Conservation (phyloP, 2,329 filamentous ascomycete genomes). For the Aaosphaeria arxii region DNA sequence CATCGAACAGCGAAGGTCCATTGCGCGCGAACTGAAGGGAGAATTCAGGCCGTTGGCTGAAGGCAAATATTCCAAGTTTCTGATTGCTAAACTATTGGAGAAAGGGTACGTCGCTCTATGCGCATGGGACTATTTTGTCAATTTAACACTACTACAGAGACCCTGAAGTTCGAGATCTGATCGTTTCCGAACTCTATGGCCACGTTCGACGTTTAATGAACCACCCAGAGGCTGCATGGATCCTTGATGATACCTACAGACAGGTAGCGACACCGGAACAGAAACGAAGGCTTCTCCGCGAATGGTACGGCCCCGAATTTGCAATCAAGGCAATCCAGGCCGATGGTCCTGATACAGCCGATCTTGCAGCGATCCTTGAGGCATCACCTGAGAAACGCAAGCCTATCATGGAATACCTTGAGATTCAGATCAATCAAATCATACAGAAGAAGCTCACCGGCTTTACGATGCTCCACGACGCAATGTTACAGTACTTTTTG, state of each 20-base stretch:
- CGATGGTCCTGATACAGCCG: slow-evolving; percentile 54
- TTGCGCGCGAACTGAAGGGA: slow-evolving; percentile 81
- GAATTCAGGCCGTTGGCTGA: slow-evolving; percentile 83
- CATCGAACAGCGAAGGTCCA: slow-evolving; percentile 76
- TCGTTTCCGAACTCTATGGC: slow-evolving; percentile 93
- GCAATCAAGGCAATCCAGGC: slow-evolving; percentile 64
- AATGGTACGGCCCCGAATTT: slow-evolving; percentile 97
- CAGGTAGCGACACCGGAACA: slow-evolving; percentile 82
- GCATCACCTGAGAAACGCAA: slow-evolving; percentile 79
- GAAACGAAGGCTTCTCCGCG: slow-evolving; percentile 78
- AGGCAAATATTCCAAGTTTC: slow-evolving; percentile 95
- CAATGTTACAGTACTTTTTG: slow-evolving; percentile 94
- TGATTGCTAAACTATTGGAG: slow-evolving; percentile 94
- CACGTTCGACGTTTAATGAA: slow-evolving; percentile 91
- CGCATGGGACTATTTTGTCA: background rate
- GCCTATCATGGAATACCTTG: slow-evolving; percentile 80
- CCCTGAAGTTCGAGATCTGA: slow-evolving; percentile 77
- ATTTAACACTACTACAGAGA: slow-evolving; percentile 52
- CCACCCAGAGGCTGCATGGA: slow-evolving; percentile 95
- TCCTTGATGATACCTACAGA: slow-evolving; percentile 94
- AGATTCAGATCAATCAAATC: slow-evolving; percentile 84
- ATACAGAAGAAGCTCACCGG: slow-evolving; percentile 96
- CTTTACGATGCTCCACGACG: slow-evolving; percentile 97
- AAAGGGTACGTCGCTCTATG: slow-evolving; percentile 52
- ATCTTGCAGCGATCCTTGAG: slow-evolving; percentile 72